These are phyloP conservation scores for Solanum sitiens DNA, from an alignment of 257 asterid genomes.

Conservation along the genomic window DNA sequence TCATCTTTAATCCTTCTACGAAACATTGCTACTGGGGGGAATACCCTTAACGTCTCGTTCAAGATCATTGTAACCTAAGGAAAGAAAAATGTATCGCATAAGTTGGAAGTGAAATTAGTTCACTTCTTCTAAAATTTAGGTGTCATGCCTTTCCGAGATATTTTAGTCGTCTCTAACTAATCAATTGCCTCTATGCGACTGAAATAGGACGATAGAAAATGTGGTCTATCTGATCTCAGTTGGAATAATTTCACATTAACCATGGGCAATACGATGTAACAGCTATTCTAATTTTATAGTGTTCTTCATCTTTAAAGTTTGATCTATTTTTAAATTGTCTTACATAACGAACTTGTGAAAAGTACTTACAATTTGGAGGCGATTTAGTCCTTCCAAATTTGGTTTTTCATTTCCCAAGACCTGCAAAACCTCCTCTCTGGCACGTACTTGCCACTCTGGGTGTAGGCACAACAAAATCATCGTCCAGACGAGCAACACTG, in stretches of 20 bases:
- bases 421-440: slow-evolving; percentile 25
- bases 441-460: slow-evolving; percentile 24
- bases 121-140: not conserved
- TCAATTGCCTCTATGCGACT: not conserved
- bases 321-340: not conserved
- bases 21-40: slow-evolving; percentile 6
- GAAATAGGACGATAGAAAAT: not conserved
- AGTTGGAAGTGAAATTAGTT: not conserved
- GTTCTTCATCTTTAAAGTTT: not conserved
- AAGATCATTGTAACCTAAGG: slow-evolving; percentile 27
- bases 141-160: not conserved
- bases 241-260: too few species aligned
- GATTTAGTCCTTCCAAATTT: slow-evolving; percentile 11
- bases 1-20: slow-evolving; percentile 4
- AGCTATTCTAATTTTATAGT: not conserved
- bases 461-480: slow-evolving; percentile 18
- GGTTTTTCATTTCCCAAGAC: slow-evolving; percentile 19
- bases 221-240: not conserved
- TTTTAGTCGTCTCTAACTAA: not conserved
- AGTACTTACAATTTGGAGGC: slow-evolving; percentile 17
- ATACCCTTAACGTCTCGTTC: slow-evolving; percentile 17
- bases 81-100: not conserved
- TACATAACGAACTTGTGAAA: not conserved
- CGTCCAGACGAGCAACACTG: slow-evolving; percentile 42
- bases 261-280: not conserved